Evolutionary conservation across 2,329 filamentous ascomycete species (phyloP).

Genomic region (Pestalotiopsis sp.): DNA sequence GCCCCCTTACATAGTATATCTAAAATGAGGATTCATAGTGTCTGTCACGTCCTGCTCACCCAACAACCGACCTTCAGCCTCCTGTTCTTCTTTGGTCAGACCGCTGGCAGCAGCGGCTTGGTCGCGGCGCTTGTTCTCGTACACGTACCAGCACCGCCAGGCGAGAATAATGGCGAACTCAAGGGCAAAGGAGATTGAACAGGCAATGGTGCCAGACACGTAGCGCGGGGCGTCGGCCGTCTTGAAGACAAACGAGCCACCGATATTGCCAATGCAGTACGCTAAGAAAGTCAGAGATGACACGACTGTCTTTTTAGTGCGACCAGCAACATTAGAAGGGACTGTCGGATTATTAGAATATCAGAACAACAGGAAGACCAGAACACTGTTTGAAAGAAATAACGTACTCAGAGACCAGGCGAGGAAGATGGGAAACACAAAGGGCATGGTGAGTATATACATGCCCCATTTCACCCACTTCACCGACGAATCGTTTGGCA

Average conservation of each 20-base stretch:
- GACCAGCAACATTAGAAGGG: neutral
- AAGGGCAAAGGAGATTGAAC: neutral
- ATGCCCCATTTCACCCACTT: neutral
- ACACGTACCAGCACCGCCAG: neutral
- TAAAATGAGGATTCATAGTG: neutral
- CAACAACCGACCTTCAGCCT: slow-evolving; percentile 2
- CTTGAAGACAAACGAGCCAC: slow-evolving; percentile 1
- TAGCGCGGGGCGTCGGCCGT: neutral
- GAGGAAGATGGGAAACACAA: neutral
- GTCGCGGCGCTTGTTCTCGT: slow-evolving; percentile 1
- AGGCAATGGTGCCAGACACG: neutral
- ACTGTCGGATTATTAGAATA: neutral
- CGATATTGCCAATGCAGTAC: neutral
- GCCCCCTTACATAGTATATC: neutral
- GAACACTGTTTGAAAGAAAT: neutral
- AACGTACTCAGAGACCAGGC: neutral
- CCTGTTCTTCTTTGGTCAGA: neutral
- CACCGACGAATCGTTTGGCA: neutral
- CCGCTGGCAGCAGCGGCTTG: neutral
- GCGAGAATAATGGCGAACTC: neutral
- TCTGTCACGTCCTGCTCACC: neutral
- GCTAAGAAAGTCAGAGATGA: neutral
- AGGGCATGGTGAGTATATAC: neutral
- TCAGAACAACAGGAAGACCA: neutral
- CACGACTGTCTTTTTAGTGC: neutral